phyloP scores from a whole-genome alignment of 441 rosid species.

The Pelargonium cotyledonis region DNA sequence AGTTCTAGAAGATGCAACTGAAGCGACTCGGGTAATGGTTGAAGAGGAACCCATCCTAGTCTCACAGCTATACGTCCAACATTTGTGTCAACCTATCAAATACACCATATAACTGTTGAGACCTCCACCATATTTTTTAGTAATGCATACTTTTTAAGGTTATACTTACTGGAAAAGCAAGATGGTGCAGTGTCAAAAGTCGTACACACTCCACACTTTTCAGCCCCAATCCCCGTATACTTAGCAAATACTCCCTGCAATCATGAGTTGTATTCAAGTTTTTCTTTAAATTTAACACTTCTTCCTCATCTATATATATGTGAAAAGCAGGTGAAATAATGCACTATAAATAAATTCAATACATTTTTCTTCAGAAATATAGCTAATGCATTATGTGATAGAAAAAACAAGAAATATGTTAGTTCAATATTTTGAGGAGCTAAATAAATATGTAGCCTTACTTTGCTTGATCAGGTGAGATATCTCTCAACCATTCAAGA shows the following conservation, averaged over 20 bases:
- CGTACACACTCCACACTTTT: conserved; percentile 98
- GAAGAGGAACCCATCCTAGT: conserved; percentile 98
- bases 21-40: conserved; percentile 89
- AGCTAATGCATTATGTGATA: neutral
- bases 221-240: conserved; percentile 79
- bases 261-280: neutral
- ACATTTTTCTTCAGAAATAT: neutral
- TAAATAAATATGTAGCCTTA: conserved; percentile 27
- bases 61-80: conserved; percentile 98
- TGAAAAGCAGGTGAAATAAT: neutral
- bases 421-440: neutral
- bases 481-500: conserved; percentile 72
- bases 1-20: conserved; percentile 90
- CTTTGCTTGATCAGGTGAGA: conserved; percentile 81
- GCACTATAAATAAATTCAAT: neutral
- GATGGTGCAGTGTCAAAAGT: conserved; percentile 88
- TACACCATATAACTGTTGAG: conserved; percentile 17
- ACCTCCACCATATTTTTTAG: conserved; percentile 14
- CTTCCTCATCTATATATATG: neutral
- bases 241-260: conserved; percentile 78
- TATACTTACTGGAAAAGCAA: conserved; percentile 88
- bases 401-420: neutral
- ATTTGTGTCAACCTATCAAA: conserved; percentile 86
- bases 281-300: neutral
- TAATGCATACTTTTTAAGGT: conserved; percentile 17